A percentile compares a stretch with the other conserved stretches of the same genome.
These are phyloP conservation scores for Gracilaria vermiculophylla DNA, from an alignment of 23 red algal species.

Conservation along the genomic window DNA sequence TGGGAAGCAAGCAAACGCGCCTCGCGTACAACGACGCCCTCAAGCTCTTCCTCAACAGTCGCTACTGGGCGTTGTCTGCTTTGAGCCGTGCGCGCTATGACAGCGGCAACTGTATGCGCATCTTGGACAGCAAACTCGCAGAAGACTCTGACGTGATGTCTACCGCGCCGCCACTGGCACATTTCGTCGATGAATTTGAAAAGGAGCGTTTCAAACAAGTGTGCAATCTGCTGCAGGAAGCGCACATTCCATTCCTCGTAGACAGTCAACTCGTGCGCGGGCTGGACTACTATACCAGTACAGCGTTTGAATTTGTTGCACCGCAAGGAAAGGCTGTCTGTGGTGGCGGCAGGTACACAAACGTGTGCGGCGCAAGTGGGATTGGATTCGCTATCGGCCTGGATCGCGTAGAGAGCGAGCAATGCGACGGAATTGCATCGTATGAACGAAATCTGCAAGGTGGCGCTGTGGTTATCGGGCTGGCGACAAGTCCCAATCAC, in stretches of 20 bases:
- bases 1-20: constrained; percentile 29
- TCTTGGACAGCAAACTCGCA: constrained; percentile 48
- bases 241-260: constrained; percentile 25
- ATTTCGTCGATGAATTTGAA: constrained; percentile 33
- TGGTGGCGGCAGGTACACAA: constrained; percentile 50
- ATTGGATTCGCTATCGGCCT: constrained; percentile 66
- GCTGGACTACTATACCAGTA: constrained; percentile 69
- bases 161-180: constrained; percentile 18
- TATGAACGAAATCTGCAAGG: constrained; percentile 36
- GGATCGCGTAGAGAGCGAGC: constrained; percentile 48
- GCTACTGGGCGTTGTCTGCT: constrained; percentile 23
- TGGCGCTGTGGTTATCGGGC: constrained; percentile 30
- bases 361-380: constrained; percentile 40
- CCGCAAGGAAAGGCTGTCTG: constrained; percentile 50
- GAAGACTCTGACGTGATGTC: constrained; percentile 35
- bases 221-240: constrained; percentile 22
- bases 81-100: constrained; percentile 41
- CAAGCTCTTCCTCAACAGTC: constrained; percentile 9
- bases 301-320: constrained; percentile 72
- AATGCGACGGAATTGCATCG: constrained; percentile 13
- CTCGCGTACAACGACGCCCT: constrained; percentile 39
- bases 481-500: neutral
- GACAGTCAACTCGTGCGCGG: constrained; percentile 53
- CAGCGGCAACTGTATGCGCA: constrained; percentile 51
- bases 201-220: constrained; percentile 36